A percentile compares a stretch with the other conserved stretches of the same genome.
phyloP scores from a whole-genome alignment of 1,284 basidiomycete genomes.

The Rhodotorula sp. region DNA sequence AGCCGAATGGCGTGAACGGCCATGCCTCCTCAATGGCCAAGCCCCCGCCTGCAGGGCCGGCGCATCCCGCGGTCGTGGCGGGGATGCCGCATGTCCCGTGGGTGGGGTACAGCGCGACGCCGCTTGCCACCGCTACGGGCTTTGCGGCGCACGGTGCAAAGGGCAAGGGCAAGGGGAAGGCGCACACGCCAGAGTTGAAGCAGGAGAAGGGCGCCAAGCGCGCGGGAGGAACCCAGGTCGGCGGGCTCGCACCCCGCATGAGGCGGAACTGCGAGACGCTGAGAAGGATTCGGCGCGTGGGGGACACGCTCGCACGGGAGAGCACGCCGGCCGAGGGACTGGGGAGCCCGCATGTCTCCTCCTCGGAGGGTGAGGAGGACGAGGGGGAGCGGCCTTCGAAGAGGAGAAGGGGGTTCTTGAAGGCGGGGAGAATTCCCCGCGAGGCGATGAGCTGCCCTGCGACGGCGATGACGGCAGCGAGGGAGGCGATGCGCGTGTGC shows the following conservation, averaged over 20 bases:
- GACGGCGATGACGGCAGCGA: slow-evolving; percentile 13
- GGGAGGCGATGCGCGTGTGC: slow-evolving; percentile 10
- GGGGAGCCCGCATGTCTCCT: neutral
- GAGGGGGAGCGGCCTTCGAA: slow-evolving; percentile 8
- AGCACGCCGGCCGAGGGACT: neutral
- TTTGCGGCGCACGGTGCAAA: neutral
- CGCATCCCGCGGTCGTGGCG: slow-evolving; percentile 19
- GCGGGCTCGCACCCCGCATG: slow-evolving; percentile 31
- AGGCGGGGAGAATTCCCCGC: neutral
- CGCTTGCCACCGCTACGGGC: slow-evolving; percentile 1
- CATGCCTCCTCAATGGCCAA: neutral
- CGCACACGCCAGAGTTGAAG: neutral
- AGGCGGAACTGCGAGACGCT: slow-evolving; percentile 33
- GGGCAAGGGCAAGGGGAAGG: slow-evolving; percentile 11
- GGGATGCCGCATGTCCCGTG: slow-evolving; percentile 35
- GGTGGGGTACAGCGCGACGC: slow-evolving; percentile 17
- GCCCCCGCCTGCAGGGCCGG: neutral
- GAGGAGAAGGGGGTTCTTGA: neutral
- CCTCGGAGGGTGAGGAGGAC: neutral
- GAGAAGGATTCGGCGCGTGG: slow-evolving; percentile 23
- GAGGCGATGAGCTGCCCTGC: slow-evolving; percentile 14
- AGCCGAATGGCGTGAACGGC: neutral
- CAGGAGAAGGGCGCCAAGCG: neutral
- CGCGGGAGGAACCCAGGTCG: neutral
- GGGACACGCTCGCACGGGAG: slow-evolving; percentile 17